Evolutionary conservation across 148 eudicot genomes (phyloP).

Genomic region (Persicaria tinctoria): DNA sequence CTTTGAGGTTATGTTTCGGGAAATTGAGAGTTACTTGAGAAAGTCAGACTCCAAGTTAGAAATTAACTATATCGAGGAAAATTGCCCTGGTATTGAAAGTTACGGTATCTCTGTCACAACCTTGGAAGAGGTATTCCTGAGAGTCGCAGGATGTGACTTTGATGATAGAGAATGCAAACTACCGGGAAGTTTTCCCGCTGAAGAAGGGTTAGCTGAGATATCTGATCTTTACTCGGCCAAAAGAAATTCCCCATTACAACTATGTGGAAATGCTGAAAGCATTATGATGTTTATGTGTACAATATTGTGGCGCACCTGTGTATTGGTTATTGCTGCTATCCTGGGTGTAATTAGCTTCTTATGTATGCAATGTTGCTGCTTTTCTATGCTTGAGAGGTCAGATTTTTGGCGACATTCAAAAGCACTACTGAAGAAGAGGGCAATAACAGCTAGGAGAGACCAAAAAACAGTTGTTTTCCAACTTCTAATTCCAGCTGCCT

Average conservation of each 20-base stretch:
- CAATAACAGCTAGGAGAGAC: conserved; percentile 79
- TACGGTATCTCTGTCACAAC: conserved; percentile 97
- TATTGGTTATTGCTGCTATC: conserved; percentile 38
- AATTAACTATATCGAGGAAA: conserved; percentile 26
- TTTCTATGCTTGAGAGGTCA: conserved; percentile 48
- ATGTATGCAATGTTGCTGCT: conserved; percentile 67
- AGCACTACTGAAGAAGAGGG: conserved; percentile 83
- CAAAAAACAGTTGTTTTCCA: conserved; percentile 86
- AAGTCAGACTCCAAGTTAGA: conserved; percentile 34
- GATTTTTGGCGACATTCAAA: conserved; percentile 89
- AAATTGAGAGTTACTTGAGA: conserved; percentile 77
- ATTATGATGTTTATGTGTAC: conserved; percentile 36
- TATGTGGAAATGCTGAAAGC: conserved; percentile 35
- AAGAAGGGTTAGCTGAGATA: conserved; percentile 29
- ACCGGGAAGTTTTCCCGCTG: conserved; percentile 25
- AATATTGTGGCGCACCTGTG: conserved; percentile 39
- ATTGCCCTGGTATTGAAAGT: conserved; percentile 69
- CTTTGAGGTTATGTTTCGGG: conserved; percentile 89
- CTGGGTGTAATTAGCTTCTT: conserved; percentile 44
- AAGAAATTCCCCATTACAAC: conserved; percentile 26
- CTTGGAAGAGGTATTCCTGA: conserved; percentile 92
- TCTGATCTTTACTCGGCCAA: conserved; percentile 32
- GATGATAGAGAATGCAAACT: conserved; percentile 44
- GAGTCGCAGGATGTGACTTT: conserved; percentile 83
- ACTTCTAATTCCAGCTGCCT: conserved; percentile 79